Evolutionary conservation across 345 rosid species (phyloP).

Genomic region (Lenwebbia sp.): DNA sequence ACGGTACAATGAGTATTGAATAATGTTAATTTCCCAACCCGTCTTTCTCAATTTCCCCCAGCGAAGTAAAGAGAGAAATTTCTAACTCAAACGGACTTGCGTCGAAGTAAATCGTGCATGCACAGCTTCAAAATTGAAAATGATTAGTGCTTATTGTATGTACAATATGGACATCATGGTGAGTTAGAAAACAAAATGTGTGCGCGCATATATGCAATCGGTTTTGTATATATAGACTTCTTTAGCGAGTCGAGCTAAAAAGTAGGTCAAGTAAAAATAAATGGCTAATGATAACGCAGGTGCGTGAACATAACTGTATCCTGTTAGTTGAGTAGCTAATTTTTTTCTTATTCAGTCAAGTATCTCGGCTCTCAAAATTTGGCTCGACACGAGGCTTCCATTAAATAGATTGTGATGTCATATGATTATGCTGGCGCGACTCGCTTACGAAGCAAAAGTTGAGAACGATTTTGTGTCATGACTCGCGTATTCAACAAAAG

Average conservation of each 20-base stretch:
- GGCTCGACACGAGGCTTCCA: background rate
- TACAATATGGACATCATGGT: background rate
- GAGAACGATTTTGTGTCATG: background rate
- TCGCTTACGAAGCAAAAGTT: background rate
- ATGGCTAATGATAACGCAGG: too few species aligned
- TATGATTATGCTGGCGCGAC: rapidly evolving
- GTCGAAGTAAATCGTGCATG: background rate
- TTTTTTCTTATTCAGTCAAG: too few species aligned
- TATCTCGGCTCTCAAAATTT: background rate
- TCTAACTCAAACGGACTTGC: background rate
- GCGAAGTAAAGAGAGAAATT: background rate
- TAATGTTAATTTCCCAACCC: too few species aligned
- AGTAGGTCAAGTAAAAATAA: too few species aligned
- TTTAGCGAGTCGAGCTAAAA: background rate
- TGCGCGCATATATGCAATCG: background rate
- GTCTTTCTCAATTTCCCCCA: background rate
- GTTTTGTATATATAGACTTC: background rate
- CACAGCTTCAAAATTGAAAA: background rate
- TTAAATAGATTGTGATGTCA: background rate
- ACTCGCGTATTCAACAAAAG: background rate
- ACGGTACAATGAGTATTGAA: too few species aligned
- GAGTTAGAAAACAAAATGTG: background rate
- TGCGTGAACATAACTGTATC: too few species aligned
- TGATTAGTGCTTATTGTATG: background rate
- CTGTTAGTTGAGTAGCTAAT: too few species aligned